Conservation (phyloP, 352 stramenopile genomes). For the Globisporangium canariense region DNA sequence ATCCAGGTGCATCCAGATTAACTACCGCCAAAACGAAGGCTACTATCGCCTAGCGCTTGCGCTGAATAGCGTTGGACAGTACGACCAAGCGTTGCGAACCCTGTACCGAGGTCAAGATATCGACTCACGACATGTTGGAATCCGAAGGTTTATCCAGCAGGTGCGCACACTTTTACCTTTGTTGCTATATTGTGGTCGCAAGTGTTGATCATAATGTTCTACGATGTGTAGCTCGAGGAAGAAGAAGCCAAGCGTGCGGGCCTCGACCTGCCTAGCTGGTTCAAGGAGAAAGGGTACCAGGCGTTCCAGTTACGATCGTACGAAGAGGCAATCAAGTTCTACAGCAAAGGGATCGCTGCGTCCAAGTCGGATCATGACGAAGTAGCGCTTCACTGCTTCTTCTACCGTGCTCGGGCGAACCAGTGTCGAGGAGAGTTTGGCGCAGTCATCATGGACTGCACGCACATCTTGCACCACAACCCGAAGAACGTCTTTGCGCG, state of each 20-base stretch:
- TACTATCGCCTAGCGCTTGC: slow-evolving; percentile 55
- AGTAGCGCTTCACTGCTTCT: slow-evolving; percentile 51
- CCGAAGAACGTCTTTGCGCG: slow-evolving; percentile 52
- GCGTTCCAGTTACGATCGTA: slow-evolving; percentile 91
- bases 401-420: slow-evolving; percentile 53
- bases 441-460: slow-evolving; percentile 51
- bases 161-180: not conserved
- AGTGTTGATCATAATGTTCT: too few species aligned
- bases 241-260: slow-evolving; percentile 36
- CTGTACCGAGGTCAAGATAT: slow-evolving; percentile 54
- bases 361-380: slow-evolving; percentile 46
- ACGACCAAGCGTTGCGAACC: slow-evolving; percentile 48
- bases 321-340: slow-evolving; percentile 87
- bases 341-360: slow-evolving; percentile 85
- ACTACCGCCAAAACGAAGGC: slow-evolving; percentile 53
- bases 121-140: slow-evolving; percentile 37
- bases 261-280: slow-evolving; percentile 36
- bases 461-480: slow-evolving; percentile 43
- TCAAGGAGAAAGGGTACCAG: slow-evolving; percentile 83
- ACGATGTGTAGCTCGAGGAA: slow-evolving; percentile 31
- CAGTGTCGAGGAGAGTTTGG: slow-evolving; percentile 49
- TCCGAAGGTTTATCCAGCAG: slow-evolving; percentile 39
- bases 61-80: slow-evolving; percentile 37
- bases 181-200: not conserved
- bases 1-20: slow-evolving; percentile 55